A percentile compares a stretch with the other conserved stretches of the same genome.
These are phyloP conservation scores for Diutina rugosa DNA, from an alignment of 1,139 yeast genomes.

Conservation along the genomic window DNA sequence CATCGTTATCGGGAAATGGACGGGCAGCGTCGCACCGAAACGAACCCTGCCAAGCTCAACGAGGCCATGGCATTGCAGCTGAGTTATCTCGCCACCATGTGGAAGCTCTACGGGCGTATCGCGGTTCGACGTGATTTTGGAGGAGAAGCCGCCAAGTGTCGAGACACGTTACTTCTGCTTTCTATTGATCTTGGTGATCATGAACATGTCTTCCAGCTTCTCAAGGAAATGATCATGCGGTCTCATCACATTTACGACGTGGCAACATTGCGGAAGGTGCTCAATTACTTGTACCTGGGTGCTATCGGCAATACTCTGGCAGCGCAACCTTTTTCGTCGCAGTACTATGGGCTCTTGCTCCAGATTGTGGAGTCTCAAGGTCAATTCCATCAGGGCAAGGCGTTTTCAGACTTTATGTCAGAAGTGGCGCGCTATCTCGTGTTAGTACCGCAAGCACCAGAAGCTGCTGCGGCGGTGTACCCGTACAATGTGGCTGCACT, in stretches of 20 bases:
- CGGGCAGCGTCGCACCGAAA: slow-evolving; percentile 3
- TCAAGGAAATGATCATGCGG: slow-evolving; percentile 24
- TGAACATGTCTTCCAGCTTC: slow-evolving; percentile 21
- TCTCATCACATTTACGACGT: slow-evolving; percentile 20
- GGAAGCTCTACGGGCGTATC: slow-evolving; percentile 23
- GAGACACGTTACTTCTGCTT: slow-evolving; percentile 19
- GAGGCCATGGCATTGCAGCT: slow-evolving; percentile 3
- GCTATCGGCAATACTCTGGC: background rate
- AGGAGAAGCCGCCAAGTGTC: slow-evolving; percentile 8
- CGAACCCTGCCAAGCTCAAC: slow-evolving; percentile 2
- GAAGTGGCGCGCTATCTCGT: slow-evolving; percentile 1
- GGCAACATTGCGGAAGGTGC: slow-evolving; percentile 16
- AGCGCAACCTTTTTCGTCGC: background rate
- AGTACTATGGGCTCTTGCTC: slow-evolving; percentile 22
- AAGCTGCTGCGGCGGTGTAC: slow-evolving; percentile 10
- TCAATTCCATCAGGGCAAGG: slow-evolving; percentile 10
- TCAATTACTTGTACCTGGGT: slow-evolving; percentile 5
- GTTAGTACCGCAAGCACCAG: background rate
- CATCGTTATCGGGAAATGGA: slow-evolving; percentile 11
- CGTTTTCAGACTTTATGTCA: background rate
- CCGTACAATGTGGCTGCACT: slow-evolving; percentile 12
- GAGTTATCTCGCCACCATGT: slow-evolving; percentile 10
- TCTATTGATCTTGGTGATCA: slow-evolving; percentile 25
- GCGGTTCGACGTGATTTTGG: slow-evolving; percentile 28
- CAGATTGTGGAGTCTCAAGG: slow-evolving; percentile 23